Percentiles rank a stretch among this genome's conserved stretches.
Evolutionary conservation across 257 asterid genomes (phyloP).

Genomic region (Jacaranda mimosifolia): DNA sequence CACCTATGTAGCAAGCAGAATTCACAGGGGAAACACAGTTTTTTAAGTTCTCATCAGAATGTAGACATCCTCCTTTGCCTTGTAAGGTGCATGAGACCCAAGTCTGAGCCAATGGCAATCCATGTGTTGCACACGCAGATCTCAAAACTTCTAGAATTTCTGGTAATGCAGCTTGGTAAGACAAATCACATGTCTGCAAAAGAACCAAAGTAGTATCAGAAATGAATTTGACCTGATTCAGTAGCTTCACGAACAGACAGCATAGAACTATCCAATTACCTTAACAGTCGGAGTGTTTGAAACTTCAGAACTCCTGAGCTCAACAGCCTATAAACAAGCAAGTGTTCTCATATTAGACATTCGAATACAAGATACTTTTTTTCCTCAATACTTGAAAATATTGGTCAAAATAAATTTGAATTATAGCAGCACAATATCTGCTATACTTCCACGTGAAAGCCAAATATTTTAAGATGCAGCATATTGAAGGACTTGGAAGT

Average conservation of each 20-base stretch:
- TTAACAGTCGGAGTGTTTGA: slow-evolving; percentile 45
- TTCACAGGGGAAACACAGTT: slow-evolving; percentile 79
- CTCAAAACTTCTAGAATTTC: slow-evolving; percentile 72
- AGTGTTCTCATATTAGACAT: slow-evolving; percentile 26
- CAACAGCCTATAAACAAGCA: slow-evolving; percentile 74
- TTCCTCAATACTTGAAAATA: background rate
- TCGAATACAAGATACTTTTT: background rate
- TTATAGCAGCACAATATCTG: background rate
- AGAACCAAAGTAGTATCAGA: slow-evolving; percentile 26
- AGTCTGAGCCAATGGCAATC: slow-evolving; percentile 87
- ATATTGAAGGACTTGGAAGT: background rate
- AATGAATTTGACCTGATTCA: background rate
- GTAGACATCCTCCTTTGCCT: slow-evolving; percentile 78
- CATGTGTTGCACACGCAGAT: slow-evolving; percentile 67
- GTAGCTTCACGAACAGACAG: slow-evolving; percentile 16
- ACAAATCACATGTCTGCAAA: slow-evolving; percentile 64
- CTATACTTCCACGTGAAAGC: background rate
- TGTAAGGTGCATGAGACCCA: slow-evolving; percentile 83
- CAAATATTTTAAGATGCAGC: background rate
- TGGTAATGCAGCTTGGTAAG: slow-evolving; percentile 76
- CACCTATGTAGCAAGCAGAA: slow-evolving; percentile 74
- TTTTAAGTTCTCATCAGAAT: slow-evolving; percentile 70
- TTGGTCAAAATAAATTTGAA: background rate
- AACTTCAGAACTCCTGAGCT: slow-evolving; percentile 66
- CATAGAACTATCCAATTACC: slow-evolving; percentile 49